These are phyloP conservation scores for Talaromyces islandicus DNA, from an alignment of 2,329 filamentous ascomycete genomes.

Conservation along the genomic window DNA sequence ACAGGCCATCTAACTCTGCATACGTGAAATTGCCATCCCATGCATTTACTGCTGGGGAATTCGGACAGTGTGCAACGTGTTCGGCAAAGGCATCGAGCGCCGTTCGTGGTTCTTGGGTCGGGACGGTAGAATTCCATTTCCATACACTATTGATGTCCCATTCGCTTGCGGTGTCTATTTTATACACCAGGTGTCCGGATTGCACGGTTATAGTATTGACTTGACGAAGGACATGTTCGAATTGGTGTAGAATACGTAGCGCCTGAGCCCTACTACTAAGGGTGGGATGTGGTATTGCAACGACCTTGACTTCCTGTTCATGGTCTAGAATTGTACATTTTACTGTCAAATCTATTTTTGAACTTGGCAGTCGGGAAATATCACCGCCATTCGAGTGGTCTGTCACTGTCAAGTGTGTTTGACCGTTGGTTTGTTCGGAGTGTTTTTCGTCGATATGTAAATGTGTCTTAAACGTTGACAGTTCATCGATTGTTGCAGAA, in stretches of 20 bases:
- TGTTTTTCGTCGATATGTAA: background rate
- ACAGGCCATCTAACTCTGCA: constrained; percentile 24
- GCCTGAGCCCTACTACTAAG: background rate
- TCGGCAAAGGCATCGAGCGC: background rate
- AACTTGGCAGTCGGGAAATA: too few relatives aligned
- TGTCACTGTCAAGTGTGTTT: too few relatives aligned
- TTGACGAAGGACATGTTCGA: background rate
- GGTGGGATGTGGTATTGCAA: background rate
- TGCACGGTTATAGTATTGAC: background rate
- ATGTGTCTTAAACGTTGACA: background rate
- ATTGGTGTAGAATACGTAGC: background rate
- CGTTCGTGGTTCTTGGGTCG: background rate
- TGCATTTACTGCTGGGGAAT: constrained; percentile 21
- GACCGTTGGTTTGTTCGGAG: background rate
- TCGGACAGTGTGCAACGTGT: constrained; percentile 8
- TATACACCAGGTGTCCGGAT: background rate
- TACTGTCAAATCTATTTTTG: background rate
- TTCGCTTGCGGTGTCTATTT: background rate
- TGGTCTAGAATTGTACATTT: background rate
- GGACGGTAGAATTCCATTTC: background rate
- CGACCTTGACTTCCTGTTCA: background rate
- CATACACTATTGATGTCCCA: background rate
- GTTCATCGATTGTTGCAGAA: background rate
- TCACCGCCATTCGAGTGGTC: background rate
- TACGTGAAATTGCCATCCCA: constrained; percentile 30